phyloP scores from a whole-genome alignment of 148 eudicot genomes.

The Simmondsia chinensis region DNA sequence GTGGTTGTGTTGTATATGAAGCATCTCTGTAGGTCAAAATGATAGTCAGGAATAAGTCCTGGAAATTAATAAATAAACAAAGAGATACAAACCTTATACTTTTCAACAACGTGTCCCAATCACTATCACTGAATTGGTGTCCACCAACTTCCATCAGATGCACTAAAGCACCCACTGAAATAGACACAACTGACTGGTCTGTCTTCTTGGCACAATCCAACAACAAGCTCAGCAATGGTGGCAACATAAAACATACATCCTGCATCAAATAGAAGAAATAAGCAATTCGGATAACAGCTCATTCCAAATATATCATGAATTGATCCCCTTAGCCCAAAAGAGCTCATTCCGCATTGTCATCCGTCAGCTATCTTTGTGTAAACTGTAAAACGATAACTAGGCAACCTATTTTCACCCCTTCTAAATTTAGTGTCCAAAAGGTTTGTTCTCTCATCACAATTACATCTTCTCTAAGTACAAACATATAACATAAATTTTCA shows the following conservation, averaged over 20 bases:
- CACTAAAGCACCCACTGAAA: conserved; percentile 91
- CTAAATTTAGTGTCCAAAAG: too few species aligned
- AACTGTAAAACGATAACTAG: too few species aligned
- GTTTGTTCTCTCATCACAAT: too few species aligned
- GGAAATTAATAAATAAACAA: neutral
- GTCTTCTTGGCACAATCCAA: conserved; percentile 95
- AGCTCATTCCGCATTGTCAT: conserved; percentile 1
- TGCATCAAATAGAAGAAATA: conserved; percentile 14
- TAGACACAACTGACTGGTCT: conserved; percentile 90
- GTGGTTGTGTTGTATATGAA: conserved; percentile 89
- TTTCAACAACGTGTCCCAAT: conserved; percentile 95
- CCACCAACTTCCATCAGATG: conserved; percentile 99
- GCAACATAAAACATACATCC: conserved; percentile 98
- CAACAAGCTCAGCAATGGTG: conserved; percentile 80
- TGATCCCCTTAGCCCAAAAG: neutral
- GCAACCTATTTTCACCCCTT: too few species aligned
- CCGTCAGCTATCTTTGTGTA: too few species aligned
- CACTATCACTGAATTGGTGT: conserved; percentile 87
- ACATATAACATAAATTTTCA: too few species aligned
- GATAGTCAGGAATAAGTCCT: neutral
- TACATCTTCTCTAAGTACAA: too few species aligned
- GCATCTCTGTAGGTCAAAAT: conserved; percentile 64
- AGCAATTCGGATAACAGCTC: neutral
- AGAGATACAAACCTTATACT: conserved; percentile 66
- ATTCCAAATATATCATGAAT: conserved; percentile 2